A percentile compares a stretch with the other conserved stretches of the same genome.
Evolutionary conservation across 768 basidiomycete species (phyloP).

Genomic region (Sporobolomyces roseus): DNA sequence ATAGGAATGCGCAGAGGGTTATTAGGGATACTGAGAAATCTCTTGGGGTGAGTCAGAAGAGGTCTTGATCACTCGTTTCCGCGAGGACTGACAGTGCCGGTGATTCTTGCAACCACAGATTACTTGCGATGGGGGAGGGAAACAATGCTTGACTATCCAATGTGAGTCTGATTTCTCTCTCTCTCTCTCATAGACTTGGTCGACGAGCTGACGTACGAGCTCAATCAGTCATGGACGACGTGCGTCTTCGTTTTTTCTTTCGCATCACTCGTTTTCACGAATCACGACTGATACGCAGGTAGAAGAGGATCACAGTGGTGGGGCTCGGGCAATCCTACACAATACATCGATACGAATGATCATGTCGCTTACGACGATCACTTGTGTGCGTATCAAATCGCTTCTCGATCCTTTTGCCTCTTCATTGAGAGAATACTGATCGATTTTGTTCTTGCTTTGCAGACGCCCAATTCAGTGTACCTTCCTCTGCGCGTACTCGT

Average conservation of each 20-base stretch:
- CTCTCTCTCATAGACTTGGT: neutral
- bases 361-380: slow-evolving; percentile 25
- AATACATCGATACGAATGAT: slow-evolving; percentile 2
- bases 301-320: neutral
- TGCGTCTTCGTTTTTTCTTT: neutral
- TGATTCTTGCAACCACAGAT: too few species aligned
- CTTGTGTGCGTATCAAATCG: slow-evolving; percentile 12
- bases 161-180: neutral
- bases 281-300: too few species aligned
- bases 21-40: slow-evolving; percentile 15
- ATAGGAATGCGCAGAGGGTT: slow-evolving; percentile 11
- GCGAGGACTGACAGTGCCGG: too few species aligned
- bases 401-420: neutral
- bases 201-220: too few species aligned
- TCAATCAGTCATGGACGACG: too few species aligned
- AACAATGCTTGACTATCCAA: slow-evolving; percentile 22
- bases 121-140: neutral
- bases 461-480: slow-evolving; percentile 20
- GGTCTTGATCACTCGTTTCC: too few species aligned
- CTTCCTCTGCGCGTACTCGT: neutral
- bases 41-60: too few species aligned
- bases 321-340: slow-evolving; percentile 4
- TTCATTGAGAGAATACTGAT: neutral
- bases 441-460: neutral
- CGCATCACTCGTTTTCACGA: neutral